Evolutionary conservation across 169 alveolate species (phyloP), one percentile per base, ranked within the genome.

Genomic region (Plasmodium knowlesi): DNA sequence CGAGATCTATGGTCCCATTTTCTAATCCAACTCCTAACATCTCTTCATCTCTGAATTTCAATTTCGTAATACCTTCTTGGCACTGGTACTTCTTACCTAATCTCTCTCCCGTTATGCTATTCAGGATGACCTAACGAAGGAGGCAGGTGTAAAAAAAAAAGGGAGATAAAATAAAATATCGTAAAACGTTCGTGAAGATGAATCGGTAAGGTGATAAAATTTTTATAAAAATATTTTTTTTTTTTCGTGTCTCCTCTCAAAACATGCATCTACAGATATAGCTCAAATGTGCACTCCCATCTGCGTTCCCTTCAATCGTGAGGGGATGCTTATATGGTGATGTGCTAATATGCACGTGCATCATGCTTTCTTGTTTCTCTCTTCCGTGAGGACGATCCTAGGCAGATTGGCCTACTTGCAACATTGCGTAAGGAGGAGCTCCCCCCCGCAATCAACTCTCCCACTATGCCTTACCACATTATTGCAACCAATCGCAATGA

Each of bases 1-100:
- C 37, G 3, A 80, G 78, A 41, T 91, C 95, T 28, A 91, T 91
- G 12, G 50, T 61, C 4, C 95, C 95, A 81, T 91, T 91, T 30
- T 91, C 92, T 73, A 91, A 30, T 19, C 95, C 95, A 46, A 91
- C 54, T 16, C 80, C 91, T n/a, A 91, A 12, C 95, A 91, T 71
- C 16, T 72, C 54, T 1, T 71, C 86, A 82, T 91, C 95, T 43
- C 95, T 84, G 57, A 91, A 91, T 41, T 91, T 91, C 78, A 91
- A 43, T 32, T 50, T 72, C 8, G 82, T 91, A n/a, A 91, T 61
- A 91, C 76, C 76, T 3, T 82, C 95, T 28, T 25, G 50, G 71
- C 95, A 81, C 28, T 72, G 70, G 57, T 91, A 82, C 74, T 70
- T 91, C 37, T 86, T 86, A 22, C 74, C n/a, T 78, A 86, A 57